Percentiles rank a stretch among this genome's conserved stretches.
phyloP scores from a whole-genome alignment of 129 eudicot species.

The Helianthus annuus region HanXRQr2.0-SUNRISE NC_035446.2:154686899-154687398 shows the following conservation, averaged over 20 bases:
- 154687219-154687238: background rate
- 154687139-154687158: too few species aligned
- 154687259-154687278: too few species aligned
- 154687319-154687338: too few species aligned
- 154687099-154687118: background rate
- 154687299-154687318: too few species aligned
- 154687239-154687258: conserved; percentile 1
- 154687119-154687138: too few species aligned
- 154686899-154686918: conserved; percentile 19
- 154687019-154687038: background rate
- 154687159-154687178: too few species aligned
- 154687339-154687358: too few species aligned
- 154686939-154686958: conserved; percentile 25
- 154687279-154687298: too few species aligned
- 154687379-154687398: too few species aligned
- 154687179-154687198: background rate
- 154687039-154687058: background rate
- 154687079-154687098: background rate
- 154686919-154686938: conserved; percentile 22
- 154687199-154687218: background rate
- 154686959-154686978: conserved; percentile 16
- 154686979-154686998: conserved; percentile 19
- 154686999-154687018: background rate
- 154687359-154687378: too few species aligned
- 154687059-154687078: background rate